A percentile compares a stretch with the other conserved stretches of the same genome.
Evolutionary conservation across 2,329 filamentous ascomycete species (phyloP).

Genomic region (Arthrobotrys pseudoclavata): DNA sequence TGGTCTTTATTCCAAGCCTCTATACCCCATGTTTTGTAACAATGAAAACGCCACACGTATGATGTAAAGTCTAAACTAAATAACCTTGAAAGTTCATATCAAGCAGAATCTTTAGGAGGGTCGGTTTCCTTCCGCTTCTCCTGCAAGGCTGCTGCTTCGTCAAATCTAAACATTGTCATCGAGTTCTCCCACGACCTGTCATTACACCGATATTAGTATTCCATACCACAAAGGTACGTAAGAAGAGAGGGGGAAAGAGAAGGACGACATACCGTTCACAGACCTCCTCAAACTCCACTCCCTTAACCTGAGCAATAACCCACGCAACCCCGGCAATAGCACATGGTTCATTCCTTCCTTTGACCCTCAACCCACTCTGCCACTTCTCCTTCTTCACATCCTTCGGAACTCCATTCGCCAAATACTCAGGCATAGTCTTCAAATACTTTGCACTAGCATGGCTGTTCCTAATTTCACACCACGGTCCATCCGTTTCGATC

Average conservation of each 20-base stretch:
- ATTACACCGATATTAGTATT: slow-evolving; percentile 57
- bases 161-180: slow-evolving; percentile 81
- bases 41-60: background rate
- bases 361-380: slow-evolving; percentile 87
- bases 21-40: background rate
- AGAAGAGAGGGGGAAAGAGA: slow-evolving; percentile 1
- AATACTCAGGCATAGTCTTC: slow-evolving; percentile 75
- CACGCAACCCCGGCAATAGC: slow-evolving; percentile 88
- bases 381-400: slow-evolving; percentile 97
- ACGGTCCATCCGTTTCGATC: slow-evolving; percentile 97
- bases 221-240: too few relatives aligned
- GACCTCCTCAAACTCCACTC: slow-evolving; percentile 81
- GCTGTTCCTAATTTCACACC: slow-evolving; percentile 92
- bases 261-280: slow-evolving; percentile 81
- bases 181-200: slow-evolving; percentile 82
- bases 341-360: slow-evolving; percentile 93
- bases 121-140: slow-evolving; percentile 36
- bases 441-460: slow-evolving; percentile 81
- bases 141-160: slow-evolving; percentile 65
- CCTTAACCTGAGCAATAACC: slow-evolving; percentile 89
- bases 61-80: background rate
- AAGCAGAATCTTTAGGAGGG: background rate
- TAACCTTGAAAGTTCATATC: background rate
- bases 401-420: slow-evolving; percentile 78
- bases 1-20: background rate